Evolutionary conservation across 208 protist genomes (phyloP), one percentile per base, ranked within the genome.

Genomic region (Crithidia mellificae): DNA sequence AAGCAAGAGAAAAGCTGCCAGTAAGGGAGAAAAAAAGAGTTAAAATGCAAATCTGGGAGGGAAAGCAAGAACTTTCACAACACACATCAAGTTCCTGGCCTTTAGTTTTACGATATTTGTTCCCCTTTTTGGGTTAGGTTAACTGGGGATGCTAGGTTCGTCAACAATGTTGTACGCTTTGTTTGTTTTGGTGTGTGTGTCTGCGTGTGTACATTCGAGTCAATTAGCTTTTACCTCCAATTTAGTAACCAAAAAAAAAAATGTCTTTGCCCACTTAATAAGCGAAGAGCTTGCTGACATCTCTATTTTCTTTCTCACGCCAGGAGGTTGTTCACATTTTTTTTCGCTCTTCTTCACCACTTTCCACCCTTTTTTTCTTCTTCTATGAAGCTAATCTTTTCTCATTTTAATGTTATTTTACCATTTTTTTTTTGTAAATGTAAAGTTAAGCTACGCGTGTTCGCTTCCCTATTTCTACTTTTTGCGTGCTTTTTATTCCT

Each of bases 281-380:
- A n/a, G 56, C 30, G 14, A 49, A 63, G 46, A 30, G 38, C 25
- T 25, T 46, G 25, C 20, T 34, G 46, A 17, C 41, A 44, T 50
- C 17, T 58, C 20, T 58, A 7, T 25, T 44, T 58, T 27, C 3
- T 22, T 58, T 6, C n/a, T 39, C n/a, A n/a, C 29, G 20, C n/a
- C 20, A 29, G 6, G 22, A 49, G 46, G 20, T 36, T 56, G 34
- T 72, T 56, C 14, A 38, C 24, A 47, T 72, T 55, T 54, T 59
- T n/a, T 22, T 6, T 43, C 12, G 6, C 11, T 55, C 19, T 41
- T 66, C 46, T 34, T n/a, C 30, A 19, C 36, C 34, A n/a, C 6
- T 66, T 58, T 39, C 7, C 30, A 15, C 44, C 41, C 22, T 7
- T 29, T 50, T 57, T 36, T 39, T 25, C 44, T 27, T 36, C 49